Conservation (phyloP, 768 basidiomycete species). For the Boletellus emodensis region DNA sequence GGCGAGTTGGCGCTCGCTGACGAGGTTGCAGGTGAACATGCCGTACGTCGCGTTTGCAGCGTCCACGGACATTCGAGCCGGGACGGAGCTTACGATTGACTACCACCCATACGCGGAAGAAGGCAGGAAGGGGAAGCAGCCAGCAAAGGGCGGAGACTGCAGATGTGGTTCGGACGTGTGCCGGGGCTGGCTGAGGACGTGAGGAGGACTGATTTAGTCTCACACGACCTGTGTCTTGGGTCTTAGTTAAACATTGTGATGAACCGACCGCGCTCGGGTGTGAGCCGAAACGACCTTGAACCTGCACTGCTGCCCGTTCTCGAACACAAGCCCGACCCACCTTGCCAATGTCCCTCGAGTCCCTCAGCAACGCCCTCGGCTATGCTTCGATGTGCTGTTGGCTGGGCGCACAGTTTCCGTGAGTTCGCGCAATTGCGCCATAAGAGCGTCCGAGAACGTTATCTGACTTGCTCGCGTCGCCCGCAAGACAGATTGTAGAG, state of each 20-base stretch:
- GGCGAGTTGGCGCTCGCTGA: background rate
- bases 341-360: conserved; percentile 15
- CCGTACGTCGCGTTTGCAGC: conserved; percentile 64
- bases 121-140: conserved; percentile 23
- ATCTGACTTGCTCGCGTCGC: conserved; percentile 5
- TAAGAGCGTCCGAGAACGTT: background rate
- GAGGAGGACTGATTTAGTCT: background rate
- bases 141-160: conserved; percentile 31
- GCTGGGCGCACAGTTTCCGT: conserved; percentile 89
- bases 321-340: background rate
- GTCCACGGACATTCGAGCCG: conserved; percentile 41
- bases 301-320: background rate
- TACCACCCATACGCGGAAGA: conserved; percentile 48
- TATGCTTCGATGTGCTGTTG: conserved; percentile 72
- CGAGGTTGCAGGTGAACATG: conserved; percentile 43
- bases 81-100: conserved; percentile 60
- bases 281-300: background rate
- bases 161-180: conserved; percentile 35
- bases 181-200: conserved; percentile 35
- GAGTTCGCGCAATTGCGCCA: conserved; percentile 33
- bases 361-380: conserved; percentile 62
- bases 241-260: background rate
- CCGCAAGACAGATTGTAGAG: conserved; percentile 72
- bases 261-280: background rate
- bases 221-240: background rate